A percentile compares a stretch with the other conserved stretches of the same genome.
Evolutionary conservation across 345 rosid species (phyloP).

Genomic region (Noccaea bulbosa): DNA sequence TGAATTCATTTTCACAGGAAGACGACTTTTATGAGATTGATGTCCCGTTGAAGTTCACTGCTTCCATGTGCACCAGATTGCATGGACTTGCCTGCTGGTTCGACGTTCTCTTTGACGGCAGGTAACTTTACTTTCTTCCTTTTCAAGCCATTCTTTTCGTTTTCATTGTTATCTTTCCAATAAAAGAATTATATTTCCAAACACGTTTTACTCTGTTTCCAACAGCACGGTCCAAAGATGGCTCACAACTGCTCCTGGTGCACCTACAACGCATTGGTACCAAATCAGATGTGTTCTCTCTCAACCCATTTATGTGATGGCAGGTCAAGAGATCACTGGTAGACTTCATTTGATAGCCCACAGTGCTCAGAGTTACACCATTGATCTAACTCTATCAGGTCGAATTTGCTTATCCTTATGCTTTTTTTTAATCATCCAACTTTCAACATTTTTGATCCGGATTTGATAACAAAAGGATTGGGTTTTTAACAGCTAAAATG

Average conservation of each 20-base stretch:
- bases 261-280: constrained; percentile 98
- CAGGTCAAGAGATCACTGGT: constrained; percentile 94
- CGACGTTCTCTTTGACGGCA: constrained; percentile 90
- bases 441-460: not conserved
- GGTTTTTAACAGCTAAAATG: constrained; percentile 76
- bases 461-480: not conserved
- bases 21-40: constrained; percentile 89
- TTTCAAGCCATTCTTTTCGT: not conserved
- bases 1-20: constrained; percentile 60
- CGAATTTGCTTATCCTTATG: not conserved
- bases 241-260: constrained; percentile 98
- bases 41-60: constrained; percentile 80
- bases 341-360: constrained; percentile 86
- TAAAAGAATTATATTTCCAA: not conserved
- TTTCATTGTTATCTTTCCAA: constrained; percentile 15
- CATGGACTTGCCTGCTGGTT: constrained; percentile 99
- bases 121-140: constrained; percentile 45
- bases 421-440: not conserved
- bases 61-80: constrained; percentile 84
- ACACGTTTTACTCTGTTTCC: constrained; percentile 24
- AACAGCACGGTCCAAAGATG: constrained; percentile 90
- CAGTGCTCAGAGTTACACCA: constrained; percentile 90
- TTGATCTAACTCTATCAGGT: constrained; percentile 90
- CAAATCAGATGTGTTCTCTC: constrained; percentile 94
- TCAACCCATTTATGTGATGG: constrained; percentile 94